Evolutionary conservation across 345 rosid genomes (phyloP), one percentile per base, ranked within the genome.

Genomic region (Conringia planisiliqua): DNA sequence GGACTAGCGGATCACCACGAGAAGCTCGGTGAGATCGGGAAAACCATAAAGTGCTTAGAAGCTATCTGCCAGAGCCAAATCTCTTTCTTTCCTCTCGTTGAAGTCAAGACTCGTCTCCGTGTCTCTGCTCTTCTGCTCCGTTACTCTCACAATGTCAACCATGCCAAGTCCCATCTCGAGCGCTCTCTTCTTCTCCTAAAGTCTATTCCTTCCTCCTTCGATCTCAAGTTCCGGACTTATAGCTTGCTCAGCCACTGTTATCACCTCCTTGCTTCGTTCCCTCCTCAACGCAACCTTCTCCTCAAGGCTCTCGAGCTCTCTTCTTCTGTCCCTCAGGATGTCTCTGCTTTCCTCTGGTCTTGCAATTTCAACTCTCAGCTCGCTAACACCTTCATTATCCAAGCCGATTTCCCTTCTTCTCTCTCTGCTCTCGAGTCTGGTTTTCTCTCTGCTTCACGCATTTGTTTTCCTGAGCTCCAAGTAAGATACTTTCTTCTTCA

Each of bases 351-450:
- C 75, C 83, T 95, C 22, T 95, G 99, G 99, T 79, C 89, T 67
- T 92, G 97, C 86, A 95, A 95, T 76, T 92, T 95, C 90, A 90
- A 83, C 74, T 92, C 98, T 9, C 99, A 92, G 88, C 88, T 95
- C n/a, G 97, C 98, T 13, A 95, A 86, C 73, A 89, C 89, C 17
- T 87, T 89, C 61, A 81, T 95, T 40, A 85, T 86, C 50, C 91
- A 90, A 82, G 98, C 96, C 44, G 96, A 95, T 70, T 90, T 84
- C 66, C 83, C 81, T 35, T 78, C 84, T 64, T 86, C 98, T 12
- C 59, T 95, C 57, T 81, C 97, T 17, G 86, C 89, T 39, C 75
- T 92, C 62, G 87, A 90, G 68, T 82, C 90, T 13, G 97, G 96
- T 36, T 86, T 73, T 60, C 74, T 44, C 74, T 83, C 76, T 60